Base-by-base conservation (phyloP, 176 grass and related monocot genomes). In the Tillandsia fasciculata region DNA sequence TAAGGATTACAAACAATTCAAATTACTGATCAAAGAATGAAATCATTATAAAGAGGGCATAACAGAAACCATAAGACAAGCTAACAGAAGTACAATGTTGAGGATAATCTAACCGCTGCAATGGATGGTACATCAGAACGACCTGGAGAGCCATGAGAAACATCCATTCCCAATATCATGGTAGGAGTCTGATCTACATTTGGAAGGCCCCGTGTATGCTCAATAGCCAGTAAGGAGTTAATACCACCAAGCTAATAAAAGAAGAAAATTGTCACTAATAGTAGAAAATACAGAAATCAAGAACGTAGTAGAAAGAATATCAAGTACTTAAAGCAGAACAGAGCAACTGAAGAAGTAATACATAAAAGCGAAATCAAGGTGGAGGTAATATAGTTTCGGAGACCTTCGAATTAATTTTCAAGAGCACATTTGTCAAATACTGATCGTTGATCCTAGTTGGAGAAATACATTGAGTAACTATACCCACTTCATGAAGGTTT, bases 351-450 rank as follows among this genome's bases (percentile, higher is more conserved):
- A 42, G 3, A 6, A 42, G 33, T 42, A 42, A 42, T 42, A 42
- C 4, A 42, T 42, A 59, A 59, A 59, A 17, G 1, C 6, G n/a
- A 59, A 17, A 59, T 59, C 54, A 17, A 59, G 14, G 8, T 59
- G n/a, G 20, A 17, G 1, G 22, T 59, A 20, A 42, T 59, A 59
- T 59, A 59, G 15, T 59, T 59, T 72, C 51, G 8, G 59, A 47
- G 77, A 96, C 86, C 92, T 96, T 96, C 68, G 86, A 75, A 91
- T 96, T 96, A 47, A 96, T 89, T 81, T 96, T 96, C 17, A 96
- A 73, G 69, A 96, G 88, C 76, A 96, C 78, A 83, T 96, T 96
- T 61, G 92, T 91, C 51, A 91, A 85, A 68, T 91, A 96, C 53
- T 96, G 92, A 73, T 96, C 88, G 69, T 91, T 96, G 80, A 91